Evolutionary conservation across 371 early-diverging fungal species (phyloP).

Genomic region (Quaeritorhiza haematococci): DNA sequence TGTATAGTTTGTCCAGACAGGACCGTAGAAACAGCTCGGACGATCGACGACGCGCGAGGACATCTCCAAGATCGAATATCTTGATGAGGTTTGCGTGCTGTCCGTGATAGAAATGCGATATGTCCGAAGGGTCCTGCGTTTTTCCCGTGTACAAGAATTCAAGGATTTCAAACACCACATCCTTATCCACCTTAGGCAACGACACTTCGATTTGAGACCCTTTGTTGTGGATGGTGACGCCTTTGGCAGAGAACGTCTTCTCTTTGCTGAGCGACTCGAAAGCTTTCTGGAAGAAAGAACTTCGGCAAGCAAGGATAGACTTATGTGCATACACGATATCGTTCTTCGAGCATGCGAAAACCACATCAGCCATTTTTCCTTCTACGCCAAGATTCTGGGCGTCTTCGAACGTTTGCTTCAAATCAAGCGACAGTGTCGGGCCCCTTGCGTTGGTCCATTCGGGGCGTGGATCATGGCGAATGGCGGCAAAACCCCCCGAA

Average conservation of each 20-base stretch:
- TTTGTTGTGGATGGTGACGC: neutral
- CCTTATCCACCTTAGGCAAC: neutral
- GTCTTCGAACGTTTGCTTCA: neutral
- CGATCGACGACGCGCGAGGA: too few species aligned
- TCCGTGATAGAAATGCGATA: neutral
- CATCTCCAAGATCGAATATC: constrained; percentile 7
- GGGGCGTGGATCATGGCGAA: constrained; percentile 29
- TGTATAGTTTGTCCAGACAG: too few species aligned
- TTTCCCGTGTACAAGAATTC: constrained; percentile 18
- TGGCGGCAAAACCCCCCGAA: constrained; percentile 31
- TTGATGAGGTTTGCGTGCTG: neutral
- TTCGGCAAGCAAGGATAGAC: constrained; percentile 41
- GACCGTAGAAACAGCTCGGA: too few species aligned
- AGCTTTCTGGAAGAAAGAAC: constrained; percentile 15
- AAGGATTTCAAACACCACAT: neutral
- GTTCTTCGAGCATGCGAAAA: constrained; percentile 29
- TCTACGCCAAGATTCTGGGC: neutral
- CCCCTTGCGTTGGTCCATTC: neutral
- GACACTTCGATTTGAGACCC: neutral
- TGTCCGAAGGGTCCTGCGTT: constrained; percentile 7
- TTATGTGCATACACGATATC: constrained; percentile 49
- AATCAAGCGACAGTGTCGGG: neutral
- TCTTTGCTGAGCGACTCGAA: neutral
- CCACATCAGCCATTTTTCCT: constrained; percentile 26
- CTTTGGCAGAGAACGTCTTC: neutral